Base-by-base conservation (phyloP, 176 grass and related monocot species). In the Carex pumila region DNA sequence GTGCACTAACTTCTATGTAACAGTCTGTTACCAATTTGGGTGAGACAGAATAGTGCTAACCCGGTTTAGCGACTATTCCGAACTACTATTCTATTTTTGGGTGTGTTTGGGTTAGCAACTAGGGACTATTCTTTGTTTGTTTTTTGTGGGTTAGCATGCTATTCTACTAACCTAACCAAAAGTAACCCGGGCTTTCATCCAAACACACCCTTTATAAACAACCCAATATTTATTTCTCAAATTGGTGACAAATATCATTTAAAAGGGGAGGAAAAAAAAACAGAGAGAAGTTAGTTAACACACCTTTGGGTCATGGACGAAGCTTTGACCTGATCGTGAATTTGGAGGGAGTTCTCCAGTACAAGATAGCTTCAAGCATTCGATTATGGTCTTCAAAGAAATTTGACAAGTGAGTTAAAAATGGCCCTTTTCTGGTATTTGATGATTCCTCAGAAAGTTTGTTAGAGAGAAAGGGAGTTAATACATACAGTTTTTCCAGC, bases 291-390 rank as follows among this genome's bases (percentile, higher is more conserved):
- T 68, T 57, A 43, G 3, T 50, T 8, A 34, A 50, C 19, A 81
- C 30, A 93, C 96, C 93, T 93, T 98, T 34, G 93, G 95, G 67
- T 98, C 96, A 39, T 98, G 93, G 70, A 98, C 89, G 80, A 98
- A 98, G 59, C 92, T 98, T 84, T 95, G 93, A 31, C 93, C 95
- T 31, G 91, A 98, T 75, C 95, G 89, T 31, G 95, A 91, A 88
- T 98, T 95, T 8, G 95, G 92, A 3, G 93, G 96, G 54, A 98
- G 81, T 80, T 98, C 96, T 83, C 96, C 96, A 36, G 96, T 95
- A 85, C 93, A 93, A 15, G 96, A 91, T 69, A 98, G 88, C 91
- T 98, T 99, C 79, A 99, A 84, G 89, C 96, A 99, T 65, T 99
- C 93, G 65, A 98, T 98, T 79, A 98, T 98, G 54, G 96, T 95